Base-by-base conservation (phyloP, 2,329 filamentous ascomycete genomes). In the Tolypocladium tropicale region DNA sequence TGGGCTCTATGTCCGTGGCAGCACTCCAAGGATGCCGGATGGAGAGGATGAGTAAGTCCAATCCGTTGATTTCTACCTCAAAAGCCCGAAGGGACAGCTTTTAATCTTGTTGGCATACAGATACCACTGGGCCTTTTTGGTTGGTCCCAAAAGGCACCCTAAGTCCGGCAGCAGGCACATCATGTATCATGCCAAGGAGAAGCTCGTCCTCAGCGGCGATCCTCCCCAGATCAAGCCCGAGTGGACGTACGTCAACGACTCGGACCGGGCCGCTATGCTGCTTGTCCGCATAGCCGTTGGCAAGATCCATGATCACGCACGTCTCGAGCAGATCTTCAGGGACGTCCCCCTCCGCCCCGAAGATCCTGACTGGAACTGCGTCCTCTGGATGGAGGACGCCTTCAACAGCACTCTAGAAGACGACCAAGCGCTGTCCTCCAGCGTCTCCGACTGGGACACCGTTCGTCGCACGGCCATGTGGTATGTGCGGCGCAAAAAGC, bases 371-470 rank as follows among this genome's bases (percentile, higher is more conserved):
- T 77, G 73, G 71, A 76, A 75, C 56, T 77, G 74, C 61, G 70
- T 76, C 0, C 58, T 30, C 0, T 77, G 73, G 74, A 69, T 76
- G 4, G 66, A 69, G 56, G 73, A 77, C 59, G 73, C 72, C 4
- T 58, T 76, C 34, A 58, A 68, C 55, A 56, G 18, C 5, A 54
- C 71, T 10, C 21, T 63, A 53, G 54, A 56, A 10, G 69, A 73
- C 58, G 54, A 55, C 0, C 68, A 66, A 34, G 67, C 64, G 4
- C 52, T 75, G 28, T 65, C 62, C 7, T 54, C 75, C n/a, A 69
- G 68, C 6, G 58, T 64, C 0, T 41, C 60, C 7, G 62, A 69
- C 25, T 77, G 72, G 74, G 55, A 61, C 7, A 59, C 33, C 10
- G 66, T 76, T 4, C 66, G 70, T 14, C 63, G 70, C 46, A 62